These are phyloP conservation scores for Pseudogymnoascus sp. DNA, from an alignment of 2,329 filamentous ascomycete species.

Conservation along the genomic window DNA sequence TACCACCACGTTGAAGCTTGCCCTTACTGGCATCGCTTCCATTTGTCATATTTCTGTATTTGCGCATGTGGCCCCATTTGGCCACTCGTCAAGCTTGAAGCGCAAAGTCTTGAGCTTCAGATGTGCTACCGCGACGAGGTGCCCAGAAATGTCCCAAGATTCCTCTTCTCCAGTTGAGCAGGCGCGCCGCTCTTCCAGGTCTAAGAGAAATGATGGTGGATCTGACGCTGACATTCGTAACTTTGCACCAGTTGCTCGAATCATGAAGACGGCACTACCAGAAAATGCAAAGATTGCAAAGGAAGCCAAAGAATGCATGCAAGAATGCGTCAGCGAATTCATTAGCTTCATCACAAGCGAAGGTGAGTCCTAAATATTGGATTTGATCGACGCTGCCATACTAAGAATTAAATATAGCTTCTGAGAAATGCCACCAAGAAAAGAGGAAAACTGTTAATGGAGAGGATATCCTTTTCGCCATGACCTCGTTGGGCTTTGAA, in stretches of 20 bases:
- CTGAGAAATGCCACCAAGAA: conserved; percentile 98
- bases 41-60: conserved; percentile 37
- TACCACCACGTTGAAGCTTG: conserved; percentile 22
- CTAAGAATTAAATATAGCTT: conserved; percentile 52
- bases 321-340: conserved; percentile 99
- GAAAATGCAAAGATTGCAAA: conserved; percentile 99
- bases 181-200: conserved; percentile 39
- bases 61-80: conserved; percentile 23
- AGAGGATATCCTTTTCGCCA: conserved; percentile 96
- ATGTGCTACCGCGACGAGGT: conserved; percentile 13
- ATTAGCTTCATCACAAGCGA: conserved; percentile 99
- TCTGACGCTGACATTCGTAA: conserved; percentile 89
- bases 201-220: conserved; percentile 23
- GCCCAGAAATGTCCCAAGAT: conserved; percentile 49
- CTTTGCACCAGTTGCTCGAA: conserved; percentile 91
- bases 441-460: conserved; percentile 99
- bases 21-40: conserved; percentile 42
- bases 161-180: conserved; percentile 43
- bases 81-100: conserved; percentile 25
- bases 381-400: conserved; percentile 12
- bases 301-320: conserved; percentile 99
- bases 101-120: conserved; percentile 23
- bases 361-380: conserved; percentile 50
- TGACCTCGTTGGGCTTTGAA: conserved; percentile 97
- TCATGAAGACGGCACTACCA: conserved; percentile 96